Conservation (phyloP, 805 yeast genomes). For the Wickerhamomyces pijperi region DNA sequence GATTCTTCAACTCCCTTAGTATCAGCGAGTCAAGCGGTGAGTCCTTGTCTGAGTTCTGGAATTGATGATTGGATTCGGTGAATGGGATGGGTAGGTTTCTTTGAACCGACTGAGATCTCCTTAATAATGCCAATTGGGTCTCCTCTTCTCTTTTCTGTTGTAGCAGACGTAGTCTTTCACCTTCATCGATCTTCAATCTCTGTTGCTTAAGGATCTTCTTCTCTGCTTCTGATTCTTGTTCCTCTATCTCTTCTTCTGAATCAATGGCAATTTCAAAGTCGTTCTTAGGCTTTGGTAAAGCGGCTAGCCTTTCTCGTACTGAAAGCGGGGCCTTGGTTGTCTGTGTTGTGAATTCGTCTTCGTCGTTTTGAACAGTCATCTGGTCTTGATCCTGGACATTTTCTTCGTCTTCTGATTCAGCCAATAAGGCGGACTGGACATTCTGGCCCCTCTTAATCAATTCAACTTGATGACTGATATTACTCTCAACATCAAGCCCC, state of each 20-base stretch:
- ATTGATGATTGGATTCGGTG: conserved; percentile 1
- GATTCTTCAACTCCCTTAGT: conserved; percentile 21
- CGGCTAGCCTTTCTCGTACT: conserved; percentile 16
- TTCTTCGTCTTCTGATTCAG: conserved; percentile 4
- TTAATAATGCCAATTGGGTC: conserved; percentile 14
- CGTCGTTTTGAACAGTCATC: neutral
- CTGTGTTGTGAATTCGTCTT: neutral
- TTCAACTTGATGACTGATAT: conserved; percentile 23
- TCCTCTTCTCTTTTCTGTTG: conserved; percentile 7
- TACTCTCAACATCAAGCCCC: conserved; percentile 4
- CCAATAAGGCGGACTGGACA: conserved; percentile 24
- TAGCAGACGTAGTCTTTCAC: conserved; percentile 12
- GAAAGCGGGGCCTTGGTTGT: neutral
- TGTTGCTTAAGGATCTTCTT: neutral
- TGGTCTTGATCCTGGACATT: too few species aligned
- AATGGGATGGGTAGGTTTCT: conserved; percentile 32
- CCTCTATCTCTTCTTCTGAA: conserved; percentile 16
- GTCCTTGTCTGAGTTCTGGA: neutral
- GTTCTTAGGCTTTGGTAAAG: conserved; percentile 32
- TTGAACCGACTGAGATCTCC: conserved; percentile 38
- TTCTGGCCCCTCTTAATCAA: conserved; percentile 27
- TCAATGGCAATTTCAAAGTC: conserved; percentile 32
- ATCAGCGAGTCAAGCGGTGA: conserved; percentile 8
- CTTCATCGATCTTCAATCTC: conserved; percentile 9
- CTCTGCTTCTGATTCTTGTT: conserved; percentile 1